Conservation (phyloP, 331 rosid genomes). For the Quercus lobata region DNA sequence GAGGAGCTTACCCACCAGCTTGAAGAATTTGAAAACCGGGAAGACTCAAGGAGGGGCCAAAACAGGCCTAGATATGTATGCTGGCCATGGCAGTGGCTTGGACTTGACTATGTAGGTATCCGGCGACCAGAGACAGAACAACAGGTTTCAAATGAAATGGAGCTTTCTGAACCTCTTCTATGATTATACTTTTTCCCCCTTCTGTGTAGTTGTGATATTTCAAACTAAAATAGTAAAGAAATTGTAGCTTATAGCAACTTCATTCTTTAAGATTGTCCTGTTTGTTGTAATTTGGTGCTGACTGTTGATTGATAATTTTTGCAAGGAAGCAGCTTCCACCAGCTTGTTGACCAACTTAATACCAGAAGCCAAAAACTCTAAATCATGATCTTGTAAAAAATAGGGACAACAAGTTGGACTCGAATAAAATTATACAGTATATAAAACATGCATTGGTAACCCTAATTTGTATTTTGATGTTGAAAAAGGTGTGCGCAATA, state of each 20-base stretch:
- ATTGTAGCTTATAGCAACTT: slow-evolving; percentile 31
- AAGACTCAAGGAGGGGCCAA: slow-evolving; percentile 53
- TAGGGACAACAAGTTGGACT: too few relatives aligned
- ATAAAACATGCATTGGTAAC: too few relatives aligned
- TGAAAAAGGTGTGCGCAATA: too few relatives aligned
- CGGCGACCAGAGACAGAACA: slow-evolving; percentile 48
- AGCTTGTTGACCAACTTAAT: not conserved
- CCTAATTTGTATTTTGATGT: too few relatives aligned
- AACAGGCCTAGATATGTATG: slow-evolving; percentile 81
- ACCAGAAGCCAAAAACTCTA: too few relatives aligned
- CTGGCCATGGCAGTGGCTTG: slow-evolving; percentile 99
- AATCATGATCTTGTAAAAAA: too few relatives aligned
- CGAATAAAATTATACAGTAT: too few relatives aligned
- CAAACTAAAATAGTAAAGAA: slow-evolving; percentile 30
- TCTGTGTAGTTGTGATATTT: slow-evolving; percentile 40
- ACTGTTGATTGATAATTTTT: slow-evolving; percentile 9
- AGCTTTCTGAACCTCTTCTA: slow-evolving; percentile 89
- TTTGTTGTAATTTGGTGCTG: slow-evolving; percentile 22
- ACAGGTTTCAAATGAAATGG: slow-evolving; percentile 83
- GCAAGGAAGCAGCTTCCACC: slow-evolving; percentile 22
- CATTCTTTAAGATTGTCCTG: slow-evolving; percentile 16
- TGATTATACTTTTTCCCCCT: slow-evolving; percentile 17
- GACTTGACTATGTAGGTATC: slow-evolving; percentile 73
- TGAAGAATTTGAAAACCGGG: slow-evolving; percentile 76
- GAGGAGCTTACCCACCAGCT: slow-evolving; percentile 94